These are phyloP conservation scores for Curvularia eragrostidis DNA, from an alignment of 2,329 filamentous ascomycete genomes.

Conservation along the genomic window DNA sequence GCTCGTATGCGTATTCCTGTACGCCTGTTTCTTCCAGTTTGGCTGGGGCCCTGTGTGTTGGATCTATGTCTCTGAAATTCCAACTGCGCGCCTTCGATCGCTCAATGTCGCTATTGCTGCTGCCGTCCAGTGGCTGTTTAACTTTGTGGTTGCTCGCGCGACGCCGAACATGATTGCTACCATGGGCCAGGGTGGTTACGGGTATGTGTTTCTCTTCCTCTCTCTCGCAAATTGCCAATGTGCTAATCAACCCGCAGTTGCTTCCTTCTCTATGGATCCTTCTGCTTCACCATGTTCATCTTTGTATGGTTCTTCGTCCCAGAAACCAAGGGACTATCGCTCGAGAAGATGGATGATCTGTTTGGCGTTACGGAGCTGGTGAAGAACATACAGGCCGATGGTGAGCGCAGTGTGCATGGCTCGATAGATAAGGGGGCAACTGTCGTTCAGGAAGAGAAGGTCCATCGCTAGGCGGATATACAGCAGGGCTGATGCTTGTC, in stretches of 20 bases:
- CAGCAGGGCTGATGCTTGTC: background rate
- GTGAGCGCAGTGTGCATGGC: constrained; percentile 31
- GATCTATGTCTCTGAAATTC: constrained; percentile 76
- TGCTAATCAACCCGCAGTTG: constrained; percentile 57
- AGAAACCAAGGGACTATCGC: constrained; percentile 70
- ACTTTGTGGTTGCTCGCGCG: constrained; percentile 73
- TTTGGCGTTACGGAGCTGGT: constrained; percentile 65
- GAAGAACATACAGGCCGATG: constrained; percentile 43
- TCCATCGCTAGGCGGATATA: constrained; percentile 15
- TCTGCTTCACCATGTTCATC: constrained; percentile 69
- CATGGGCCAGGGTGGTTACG: constrained; percentile 58
- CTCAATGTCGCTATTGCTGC: constrained; percentile 73
- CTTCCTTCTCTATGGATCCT: constrained; percentile 72
- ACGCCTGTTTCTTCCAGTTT: constrained; percentile 68
- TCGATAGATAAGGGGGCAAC: constrained; percentile 33
- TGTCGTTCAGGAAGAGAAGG: constrained; percentile 36
- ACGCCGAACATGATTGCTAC: constrained; percentile 71
- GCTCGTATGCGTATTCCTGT: constrained; percentile 74
- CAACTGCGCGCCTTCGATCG: constrained; percentile 68
- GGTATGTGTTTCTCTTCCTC: constrained; percentile 41
- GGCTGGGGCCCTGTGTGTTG: constrained; percentile 74
- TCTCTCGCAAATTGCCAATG: constrained; percentile 50
- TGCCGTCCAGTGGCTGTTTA: constrained; percentile 71
- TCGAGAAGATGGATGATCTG: constrained; percentile 71
- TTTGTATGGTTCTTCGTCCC: constrained; percentile 74